Base-by-base conservation (phyloP, 306 rosid species). In the Cyclanthera cordifolia region DNA sequence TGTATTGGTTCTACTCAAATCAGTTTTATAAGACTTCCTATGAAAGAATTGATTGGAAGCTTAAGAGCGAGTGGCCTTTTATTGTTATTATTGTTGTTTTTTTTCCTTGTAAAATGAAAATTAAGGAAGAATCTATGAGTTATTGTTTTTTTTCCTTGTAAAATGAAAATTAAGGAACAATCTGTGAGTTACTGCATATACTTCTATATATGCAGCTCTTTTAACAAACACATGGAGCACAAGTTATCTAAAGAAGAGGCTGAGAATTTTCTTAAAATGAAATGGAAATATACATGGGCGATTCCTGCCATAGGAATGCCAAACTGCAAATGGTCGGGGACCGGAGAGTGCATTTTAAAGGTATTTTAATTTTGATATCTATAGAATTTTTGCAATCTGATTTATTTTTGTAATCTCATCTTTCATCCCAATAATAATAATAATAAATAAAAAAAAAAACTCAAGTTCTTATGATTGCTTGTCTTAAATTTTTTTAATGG, bases 261-360 rank as follows among this genome's bases (percentile, higher is more conserved):
- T 70, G 81, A 84, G 41, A 72, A 30, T 52, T 82, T 84, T 51
- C 71, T 75, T 24, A 56, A 55, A 75, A 83, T 57, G 79, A 84
- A 78, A 68, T 73, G 74, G 81, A 86, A 80, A 75, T 89, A 80
- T 66, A 68, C 70, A 52, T 89, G 98, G 98, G 88, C 85, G 73
- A 79, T 75, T 68, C 89, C 98, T 74, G 93, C 83, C 53, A 25
- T 58, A 64, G 93, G 95, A 46, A 82, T 87, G 82, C 53, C 95
- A 71, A 87, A 83, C 75, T 81, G 95, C 84, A 85, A 85, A 71
- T 89, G 96, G 96, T 80, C 55, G 43, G 96, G 98, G 74, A 93
- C 91, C 3, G 94, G 91, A 73, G 74, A 86, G 67, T 85, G 89
- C 74, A 72, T 87, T 70, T 32, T 86, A 25, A 71, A 93, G 88